Conservation (phyloP, 148 eudicot genomes). For the Chenopodium suecicum region DNA sequence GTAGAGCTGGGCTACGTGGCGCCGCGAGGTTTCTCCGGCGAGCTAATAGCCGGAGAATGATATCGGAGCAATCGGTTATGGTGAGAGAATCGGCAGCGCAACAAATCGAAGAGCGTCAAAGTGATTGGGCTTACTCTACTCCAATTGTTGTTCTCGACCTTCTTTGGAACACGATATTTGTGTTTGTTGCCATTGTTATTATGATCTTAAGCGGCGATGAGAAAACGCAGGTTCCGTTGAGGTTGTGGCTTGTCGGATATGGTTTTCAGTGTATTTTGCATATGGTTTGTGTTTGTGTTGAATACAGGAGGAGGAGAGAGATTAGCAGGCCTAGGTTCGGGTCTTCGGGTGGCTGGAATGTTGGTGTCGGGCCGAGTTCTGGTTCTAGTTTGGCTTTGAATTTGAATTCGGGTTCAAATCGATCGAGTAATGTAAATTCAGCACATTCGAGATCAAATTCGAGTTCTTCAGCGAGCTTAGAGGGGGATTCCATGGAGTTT, state of each 20-base stretch:
- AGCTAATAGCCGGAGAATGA: conserved; percentile 53
- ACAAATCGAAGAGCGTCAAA: conserved; percentile 69
- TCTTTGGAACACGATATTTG: conserved; percentile 58
- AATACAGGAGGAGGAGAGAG: conserved; percentile 49
- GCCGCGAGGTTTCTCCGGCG: conserved; percentile 65
- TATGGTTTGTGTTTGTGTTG: conserved; percentile 61
- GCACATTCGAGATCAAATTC: conserved; percentile 39
- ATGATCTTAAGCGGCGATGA: conserved; percentile 48
- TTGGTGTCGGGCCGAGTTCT: conserved; percentile 6
- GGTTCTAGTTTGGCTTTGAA: conserved; percentile 13
- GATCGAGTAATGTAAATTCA: neutral
- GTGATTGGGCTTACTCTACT: conserved; percentile 72
- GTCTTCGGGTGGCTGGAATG: conserved; percentile 21
- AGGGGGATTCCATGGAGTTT: conserved; percentile 38
- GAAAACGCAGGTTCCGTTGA: conserved; percentile 49
- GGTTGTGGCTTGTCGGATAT: conserved; percentile 77
- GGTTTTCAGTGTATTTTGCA: conserved; percentile 65
- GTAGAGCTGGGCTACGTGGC: conserved; percentile 46
- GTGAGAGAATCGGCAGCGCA: conserved; percentile 76
- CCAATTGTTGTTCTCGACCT: conserved; percentile 63
- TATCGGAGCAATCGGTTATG: conserved; percentile 63
- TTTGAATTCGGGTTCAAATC: conserved; percentile 19
- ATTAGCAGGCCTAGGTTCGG: conserved; percentile 19
- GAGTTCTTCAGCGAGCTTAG: conserved; percentile 56
- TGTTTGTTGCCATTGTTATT: conserved; percentile 37